Percentiles rank a stretch among this genome's conserved stretches.
Conservation (phyloP, 1,139 yeast species). For the Zygoascus hellenicus region DNA sequence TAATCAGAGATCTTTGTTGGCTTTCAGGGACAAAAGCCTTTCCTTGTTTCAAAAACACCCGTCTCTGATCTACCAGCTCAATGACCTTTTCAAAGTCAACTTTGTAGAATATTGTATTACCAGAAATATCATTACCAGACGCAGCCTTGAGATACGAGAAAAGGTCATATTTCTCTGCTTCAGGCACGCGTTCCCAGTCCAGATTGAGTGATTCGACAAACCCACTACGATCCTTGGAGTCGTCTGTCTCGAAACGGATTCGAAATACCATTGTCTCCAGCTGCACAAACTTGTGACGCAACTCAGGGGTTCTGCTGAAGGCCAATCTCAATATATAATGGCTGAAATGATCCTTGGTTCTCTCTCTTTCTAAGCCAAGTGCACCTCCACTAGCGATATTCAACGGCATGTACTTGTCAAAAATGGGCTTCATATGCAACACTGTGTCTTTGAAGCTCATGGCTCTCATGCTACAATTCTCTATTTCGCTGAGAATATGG, state of each 20-base stretch:
- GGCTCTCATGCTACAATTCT: constrained; percentile 63
- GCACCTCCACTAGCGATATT: constrained; percentile 25
- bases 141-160: constrained; percentile 46
- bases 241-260: constrained; percentile 61
- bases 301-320: constrained; percentile 80
- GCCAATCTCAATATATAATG: constrained; percentile 85
- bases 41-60: constrained; percentile 61
- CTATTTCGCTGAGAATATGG: constrained; percentile 77
- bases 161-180: constrained; percentile 52
- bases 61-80: constrained; percentile 64
- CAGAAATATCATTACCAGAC: constrained; percentile 21
- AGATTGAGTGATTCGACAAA: constrained; percentile 51
- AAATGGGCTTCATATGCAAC: constrained; percentile 54
- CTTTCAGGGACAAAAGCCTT: constrained; percentile 80
- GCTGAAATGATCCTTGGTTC: constrained; percentile 85
- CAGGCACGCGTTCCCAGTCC: constrained; percentile 65
- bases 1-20: constrained; percentile 63
- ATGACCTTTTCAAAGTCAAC: constrained; percentile 84
- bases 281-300: constrained; percentile 69
- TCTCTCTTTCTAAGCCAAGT: constrained; percentile 39
- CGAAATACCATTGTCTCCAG: constrained; percentile 72
- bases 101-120: constrained; percentile 43
- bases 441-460: constrained; percentile 63
- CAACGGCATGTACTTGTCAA: constrained; percentile 63
- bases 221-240: constrained; percentile 61